Percentiles rank a stretch among this genome's conserved stretches.
Conservation (phyloP, 768 basidiomycete genomes). For the Lactarius sanguifluus region DNA sequence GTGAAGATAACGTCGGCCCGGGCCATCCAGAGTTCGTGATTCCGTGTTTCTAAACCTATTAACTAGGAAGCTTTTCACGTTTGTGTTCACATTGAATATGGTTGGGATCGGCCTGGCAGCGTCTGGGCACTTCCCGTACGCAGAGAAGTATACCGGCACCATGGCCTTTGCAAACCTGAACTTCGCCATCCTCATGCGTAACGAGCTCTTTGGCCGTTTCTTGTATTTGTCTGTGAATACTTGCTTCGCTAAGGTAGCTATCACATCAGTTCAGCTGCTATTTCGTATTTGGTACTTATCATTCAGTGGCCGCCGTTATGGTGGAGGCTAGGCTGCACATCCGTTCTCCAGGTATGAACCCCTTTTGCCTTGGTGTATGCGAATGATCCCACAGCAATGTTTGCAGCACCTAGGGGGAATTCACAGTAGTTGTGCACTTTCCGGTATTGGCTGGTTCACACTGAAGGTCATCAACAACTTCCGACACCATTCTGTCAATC, state of each 20-base stretch:
- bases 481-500: conserved; percentile 38
- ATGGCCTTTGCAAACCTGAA: conserved; percentile 74
- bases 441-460: conserved; percentile 41
- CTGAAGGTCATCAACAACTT: conserved; percentile 40
- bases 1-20: conserved; percentile 17
- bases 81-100: conserved; percentile 49
- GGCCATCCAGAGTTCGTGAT: not conserved
- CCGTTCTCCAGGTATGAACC: conserved; percentile 56
- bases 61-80: conserved; percentile 55
- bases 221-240: conserved; percentile 72
- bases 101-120: conserved; percentile 60
- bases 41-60: conserved; percentile 1
- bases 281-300: conserved; percentile 6
- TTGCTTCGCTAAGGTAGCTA: conserved; percentile 64
- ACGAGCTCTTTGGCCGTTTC: conserved; percentile 79
- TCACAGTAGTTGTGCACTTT: conserved; percentile 44
- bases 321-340: conserved; percentile 72
- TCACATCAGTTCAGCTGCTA: not conserved
- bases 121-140: conserved; percentile 66
- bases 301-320: conserved; percentile 68
- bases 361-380: not conserved
- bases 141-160: conserved; percentile 62
- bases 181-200: conserved; percentile 71
- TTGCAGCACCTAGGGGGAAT: conserved; percentile 46
- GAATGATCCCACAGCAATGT: not conserved